Evolutionary conservation across 495 filamentous ascomycete species (phyloP), one percentile per base, ranked within the genome.

Genomic region (Neurospora sp.): DNA sequence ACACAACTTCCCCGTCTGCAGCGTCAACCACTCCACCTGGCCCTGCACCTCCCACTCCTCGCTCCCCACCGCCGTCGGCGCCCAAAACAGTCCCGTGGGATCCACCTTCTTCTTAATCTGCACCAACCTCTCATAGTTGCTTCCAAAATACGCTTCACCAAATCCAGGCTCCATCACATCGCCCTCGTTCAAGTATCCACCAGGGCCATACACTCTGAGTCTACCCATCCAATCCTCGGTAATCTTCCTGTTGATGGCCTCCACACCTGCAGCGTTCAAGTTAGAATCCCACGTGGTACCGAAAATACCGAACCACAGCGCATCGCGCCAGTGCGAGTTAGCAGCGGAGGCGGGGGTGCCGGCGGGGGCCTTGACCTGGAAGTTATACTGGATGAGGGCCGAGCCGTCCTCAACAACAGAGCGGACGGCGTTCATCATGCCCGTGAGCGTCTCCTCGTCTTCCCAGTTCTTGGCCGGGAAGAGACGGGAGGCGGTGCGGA

Each of bases 111-210:
- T 73, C 82, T 91, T 91, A 69, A 89, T 84, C 37, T 72, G 35
- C 22, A 82, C 74, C 39, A 89, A 76, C 1, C 78, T 76, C 4
- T 74, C 73, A 71, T 88, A 89, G 31, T 84, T 83, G 2, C 11
- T 71, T 5, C 83, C 90, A 65, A 86, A 93, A 80, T 90, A 93
- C 0, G 87, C 84, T 75, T 85, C 81, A 69, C 89, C 86, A 81
- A 88, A 92, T 69, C 89, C 77, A 0, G 90, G 89, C 78, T 92
- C 89, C 69, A 86, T 81, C n/a, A 87, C 78, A 77, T 91, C 87
- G 37, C 78, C 83, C 78, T 89, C 86, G 61, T 83, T 86, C 0
- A 82, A 38, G 42, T 88, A 88, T 0, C 79, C 84, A 0, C 85
- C 86, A 0, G 81, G 80, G 1, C 80, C 82, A 65, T 65, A 65